A percentile compares a stretch with the other conserved stretches of the same genome.
Evolutionary conservation across 2,329 filamentous ascomycete genomes (phyloP).

Genomic region (Colletotrichum graminicola): DNA sequence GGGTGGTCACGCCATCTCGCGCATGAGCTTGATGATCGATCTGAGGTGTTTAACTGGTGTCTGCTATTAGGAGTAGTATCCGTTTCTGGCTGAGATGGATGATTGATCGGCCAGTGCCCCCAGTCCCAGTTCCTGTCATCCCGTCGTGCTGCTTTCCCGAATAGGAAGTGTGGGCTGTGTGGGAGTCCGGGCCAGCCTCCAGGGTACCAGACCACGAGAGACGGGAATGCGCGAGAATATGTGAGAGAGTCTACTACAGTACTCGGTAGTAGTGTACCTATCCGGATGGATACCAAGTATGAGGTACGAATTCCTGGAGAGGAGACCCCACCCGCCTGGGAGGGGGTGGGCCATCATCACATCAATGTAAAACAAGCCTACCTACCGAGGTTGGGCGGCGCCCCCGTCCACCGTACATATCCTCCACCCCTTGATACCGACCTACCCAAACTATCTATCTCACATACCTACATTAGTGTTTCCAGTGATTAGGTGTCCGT

Average conservation of each 20-base stretch:
- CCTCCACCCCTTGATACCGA: conserved; percentile 14
- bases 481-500: background rate
- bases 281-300: background rate
- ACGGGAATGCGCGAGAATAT: conserved; percentile 7
- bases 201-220: conserved; percentile 12
- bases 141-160: conserved; percentile 27
- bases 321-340: conserved; percentile 21
- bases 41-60: background rate
- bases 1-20: background rate
- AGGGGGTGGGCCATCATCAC: conserved; percentile 45
- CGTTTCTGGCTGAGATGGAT: background rate
- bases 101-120: conserved; percentile 6
- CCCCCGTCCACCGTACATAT: conserved; percentile 34
- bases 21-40: background rate
- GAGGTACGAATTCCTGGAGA: background rate
- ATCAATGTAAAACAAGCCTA: conserved; percentile 53
- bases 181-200: conserved; percentile 13
- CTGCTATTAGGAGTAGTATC: conserved; percentile 15
- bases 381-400: conserved; percentile 48
- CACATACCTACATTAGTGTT: background rate
- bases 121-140: conserved; percentile 25
- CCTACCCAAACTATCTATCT: no score
- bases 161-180: conserved; percentile 37
- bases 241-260: background rate
- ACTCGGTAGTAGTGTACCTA: no score